Evolutionary conservation across 2,329 filamentous ascomycete species (phyloP), one percentile per base, ranked within the genome.

Genomic region (Fusarium staphyleae): DNA sequence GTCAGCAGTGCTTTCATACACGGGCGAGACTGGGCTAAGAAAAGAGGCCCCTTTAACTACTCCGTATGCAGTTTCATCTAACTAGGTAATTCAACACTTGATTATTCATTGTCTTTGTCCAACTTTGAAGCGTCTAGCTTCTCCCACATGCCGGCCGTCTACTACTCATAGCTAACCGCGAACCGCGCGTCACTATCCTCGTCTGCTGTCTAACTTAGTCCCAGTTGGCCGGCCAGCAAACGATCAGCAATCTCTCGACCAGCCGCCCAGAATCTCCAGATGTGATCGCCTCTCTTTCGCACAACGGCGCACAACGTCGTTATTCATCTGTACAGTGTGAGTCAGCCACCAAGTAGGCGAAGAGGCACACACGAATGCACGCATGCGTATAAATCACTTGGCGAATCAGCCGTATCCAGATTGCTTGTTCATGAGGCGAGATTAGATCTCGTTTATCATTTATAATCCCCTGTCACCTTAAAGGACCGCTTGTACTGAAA

Each of bases 1-100:
- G 64, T 66, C 64, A 67, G 64, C 64, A 66, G 62, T 66, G 39
- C 45, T 48, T 51, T 56, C 50, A 62, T 59, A 61, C 58, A 16
- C 40, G 26, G 18, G 36, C 43, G 51, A 60, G 56, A 57, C 55
- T 35, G 14, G 35, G 35, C 55, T 57, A 61, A 48, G 48, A 24
- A 18, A 34, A 34, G 29, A 24, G 22, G 8, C 22, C 22, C 22
- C 22, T 6, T 4, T 24, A 8, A 8, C 9, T 24, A 6, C 22
- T 24, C 22, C 22, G 22, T 24, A 22, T 22, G 6, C 19, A 22
- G 7, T 24, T 24, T 24, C 3, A 9, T 24, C 22, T 24, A 24
- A 24, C 9, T 24, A 8, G 22, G 22, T 7, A 22, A n/a, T n/a
- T n/a, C n/a, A n/a, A n/a, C n/a, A n/a, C n/a, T n/a, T n/a, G n/a